phyloP scores from a whole-genome alignment of 805 yeast genomes.

The Ogataea philodendri region DNA sequence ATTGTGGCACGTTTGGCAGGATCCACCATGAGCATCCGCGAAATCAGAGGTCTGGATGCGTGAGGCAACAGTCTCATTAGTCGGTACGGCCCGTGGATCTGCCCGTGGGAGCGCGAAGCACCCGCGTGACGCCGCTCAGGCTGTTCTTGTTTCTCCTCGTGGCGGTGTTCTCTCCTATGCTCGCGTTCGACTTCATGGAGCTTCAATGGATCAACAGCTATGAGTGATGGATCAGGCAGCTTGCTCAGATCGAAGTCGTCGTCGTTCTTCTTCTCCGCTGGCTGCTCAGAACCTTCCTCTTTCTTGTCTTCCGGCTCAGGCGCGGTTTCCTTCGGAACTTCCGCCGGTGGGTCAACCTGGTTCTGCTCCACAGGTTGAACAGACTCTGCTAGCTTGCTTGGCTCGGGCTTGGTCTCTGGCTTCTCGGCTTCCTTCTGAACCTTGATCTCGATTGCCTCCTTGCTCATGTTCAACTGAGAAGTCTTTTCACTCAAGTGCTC shows the following conservation, averaged over 20 bases:
- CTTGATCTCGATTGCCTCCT: no score
- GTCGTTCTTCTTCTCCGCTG: constrained; percentile 27
- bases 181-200: constrained; percentile 1
- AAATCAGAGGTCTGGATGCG: constrained; percentile 74
- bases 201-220: constrained; percentile 22
- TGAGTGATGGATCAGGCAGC: constrained; percentile 32
- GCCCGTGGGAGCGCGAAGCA: constrained; percentile 42
- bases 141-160: constrained; percentile 8
- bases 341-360: no score
- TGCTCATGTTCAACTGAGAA: constrained; percentile 7
- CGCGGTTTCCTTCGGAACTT: no score
- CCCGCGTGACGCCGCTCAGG: constrained; percentile 37
- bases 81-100: constrained; percentile 80
- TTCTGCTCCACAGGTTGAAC: no score
- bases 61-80: constrained; percentile 79
- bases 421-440: no score
- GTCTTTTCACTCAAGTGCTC: constrained; percentile 2
- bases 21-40: constrained; percentile 62
- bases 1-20: constrained; percentile 62
- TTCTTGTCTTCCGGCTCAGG: no score
- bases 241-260: constrained; percentile 35
- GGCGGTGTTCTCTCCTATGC: constrained; percentile 11
- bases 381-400: no score
- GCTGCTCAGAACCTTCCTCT: constrained; percentile 12
- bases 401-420: no score